Conservation (phyloP, 148 eudicot genomes). For the Silene uniflora region DNA sequence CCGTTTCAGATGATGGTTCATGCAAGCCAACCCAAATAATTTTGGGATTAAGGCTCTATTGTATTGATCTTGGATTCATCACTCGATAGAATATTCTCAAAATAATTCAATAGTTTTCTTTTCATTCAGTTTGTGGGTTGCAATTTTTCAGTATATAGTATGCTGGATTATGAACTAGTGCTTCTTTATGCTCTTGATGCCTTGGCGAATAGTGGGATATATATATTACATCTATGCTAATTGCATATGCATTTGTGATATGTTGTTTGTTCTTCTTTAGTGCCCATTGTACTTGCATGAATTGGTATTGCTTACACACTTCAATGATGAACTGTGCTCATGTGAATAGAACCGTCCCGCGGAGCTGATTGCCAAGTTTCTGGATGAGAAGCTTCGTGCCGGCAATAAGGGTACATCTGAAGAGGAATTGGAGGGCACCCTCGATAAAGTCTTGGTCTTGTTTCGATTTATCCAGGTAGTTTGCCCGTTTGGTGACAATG, state of each 20-base stretch:
- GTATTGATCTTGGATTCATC: not conserved
- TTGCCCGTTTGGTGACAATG: not conserved
- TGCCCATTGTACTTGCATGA: not conserved
- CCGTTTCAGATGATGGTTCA: too few species aligned
- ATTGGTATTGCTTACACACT: slow-evolving; percentile 4
- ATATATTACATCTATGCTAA: not conserved
- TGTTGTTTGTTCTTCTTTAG: not conserved
- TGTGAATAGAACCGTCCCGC: slow-evolving; percentile 84
- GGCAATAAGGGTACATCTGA: slow-evolving; percentile 98
- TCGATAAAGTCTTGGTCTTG: slow-evolving; percentile 88
- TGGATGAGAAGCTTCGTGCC: slow-evolving; percentile 98
- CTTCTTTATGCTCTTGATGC: not conserved
- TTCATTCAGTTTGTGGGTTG: not conserved
- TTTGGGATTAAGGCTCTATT: not conserved
- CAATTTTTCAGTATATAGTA: not conserved
- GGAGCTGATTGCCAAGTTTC: slow-evolving; percentile 89
- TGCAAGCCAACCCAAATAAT: not conserved
- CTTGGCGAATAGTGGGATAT: not conserved
- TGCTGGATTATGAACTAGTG: not conserved
- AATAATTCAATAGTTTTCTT: not conserved
- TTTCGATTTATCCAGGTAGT: slow-evolving; percentile 94
- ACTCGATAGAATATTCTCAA: not conserved
- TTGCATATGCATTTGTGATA: not conserved
- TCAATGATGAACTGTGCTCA: slow-evolving; percentile 16
- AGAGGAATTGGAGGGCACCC: slow-evolving; percentile 94